Conservation (phyloP, 2,329 filamentous ascomycete species). For the Arthrinium phaeospermum region DNA sequence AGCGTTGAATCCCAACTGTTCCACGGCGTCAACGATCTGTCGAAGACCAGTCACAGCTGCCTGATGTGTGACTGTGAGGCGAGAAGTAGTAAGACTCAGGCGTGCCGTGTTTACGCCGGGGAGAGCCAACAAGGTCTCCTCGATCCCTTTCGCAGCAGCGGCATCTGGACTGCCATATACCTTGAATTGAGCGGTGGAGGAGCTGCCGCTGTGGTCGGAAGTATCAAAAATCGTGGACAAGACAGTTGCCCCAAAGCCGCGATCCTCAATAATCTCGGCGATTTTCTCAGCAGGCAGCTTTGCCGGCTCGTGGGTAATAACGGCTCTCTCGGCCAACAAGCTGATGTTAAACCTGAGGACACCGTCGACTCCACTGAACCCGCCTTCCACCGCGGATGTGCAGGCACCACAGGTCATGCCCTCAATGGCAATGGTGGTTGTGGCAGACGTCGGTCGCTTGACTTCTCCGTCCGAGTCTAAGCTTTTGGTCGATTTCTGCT, state of each 20-base stretch:
- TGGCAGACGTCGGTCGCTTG: slow-evolving; percentile 56
- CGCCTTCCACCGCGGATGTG: slow-evolving; percentile 86
- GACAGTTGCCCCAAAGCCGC: slow-evolving; percentile 86
- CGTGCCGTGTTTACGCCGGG: slow-evolving; percentile 77
- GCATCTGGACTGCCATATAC: slow-evolving; percentile 80
- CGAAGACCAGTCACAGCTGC: slow-evolving; percentile 78
- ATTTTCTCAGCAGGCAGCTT: slow-evolving; percentile 77
- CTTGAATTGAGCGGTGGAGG: slow-evolving; percentile 76
- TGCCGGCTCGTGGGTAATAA: slow-evolving; percentile 80
- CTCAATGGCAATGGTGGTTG: slow-evolving; percentile 86
- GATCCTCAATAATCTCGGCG: slow-evolving; percentile 82
- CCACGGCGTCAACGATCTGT: slow-evolving; percentile 80
- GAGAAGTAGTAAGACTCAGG: slow-evolving; percentile 74
- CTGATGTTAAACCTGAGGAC: slow-evolving; percentile 93
- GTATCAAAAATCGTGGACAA: slow-evolving; percentile 73
- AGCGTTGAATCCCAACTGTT: slow-evolving; percentile 85
- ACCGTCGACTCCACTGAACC: slow-evolving; percentile 78
- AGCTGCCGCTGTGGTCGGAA: slow-evolving; percentile 57
- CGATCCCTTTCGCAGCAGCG: slow-evolving; percentile 73
- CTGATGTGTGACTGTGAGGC: slow-evolving; percentile 76
- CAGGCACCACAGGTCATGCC: slow-evolving; percentile 99
- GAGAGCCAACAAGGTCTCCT: slow-evolving; percentile 67
- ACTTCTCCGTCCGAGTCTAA: slow-evolving; percentile 34
- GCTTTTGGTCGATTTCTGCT: slow-evolving; percentile 47
- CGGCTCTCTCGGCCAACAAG: slow-evolving; percentile 87